phyloP scores from a whole-genome alignment of 2,329 filamentous ascomycete genomes.

The Penicillium digitatum region DNA sequence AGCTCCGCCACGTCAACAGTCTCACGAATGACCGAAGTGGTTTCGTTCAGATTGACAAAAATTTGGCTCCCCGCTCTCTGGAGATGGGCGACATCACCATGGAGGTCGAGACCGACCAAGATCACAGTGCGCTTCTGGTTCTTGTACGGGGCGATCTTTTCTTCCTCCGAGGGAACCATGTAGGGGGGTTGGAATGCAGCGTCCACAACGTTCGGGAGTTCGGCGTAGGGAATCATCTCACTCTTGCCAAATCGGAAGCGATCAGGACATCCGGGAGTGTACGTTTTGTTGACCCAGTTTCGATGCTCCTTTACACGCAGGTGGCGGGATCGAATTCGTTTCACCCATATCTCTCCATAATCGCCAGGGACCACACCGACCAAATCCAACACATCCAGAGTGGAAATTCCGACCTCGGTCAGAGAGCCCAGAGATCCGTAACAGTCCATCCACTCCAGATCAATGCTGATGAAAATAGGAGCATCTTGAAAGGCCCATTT shows the following conservation, averaged over 20 bases:
- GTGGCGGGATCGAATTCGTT: slow-evolving; percentile 65
- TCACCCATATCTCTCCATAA: slow-evolving; percentile 63
- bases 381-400: slow-evolving; percentile 67
- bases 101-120: slow-evolving; percentile 72
- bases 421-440: slow-evolving; percentile 63
- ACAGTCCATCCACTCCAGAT: slow-evolving; percentile 76
- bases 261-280: slow-evolving; percentile 68
- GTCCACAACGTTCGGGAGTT: slow-evolving; percentile 48
- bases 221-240: slow-evolving; percentile 50
- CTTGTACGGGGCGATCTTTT: slow-evolving; percentile 9
- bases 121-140: slow-evolving; percentile 56
- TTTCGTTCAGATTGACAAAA: slow-evolving; percentile 13
- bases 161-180: slow-evolving; percentile 5
- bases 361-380: slow-evolving; percentile 55
- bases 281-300: slow-evolving; percentile 63
- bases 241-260: slow-evolving; percentile 67
- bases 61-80: slow-evolving; percentile 59
- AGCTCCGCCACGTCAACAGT: slow-evolving; percentile 69
- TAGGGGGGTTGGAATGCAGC: slow-evolving; percentile 56
- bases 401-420: slow-evolving; percentile 82
- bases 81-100: slow-evolving; percentile 66
- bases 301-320: slow-evolving; percentile 69
- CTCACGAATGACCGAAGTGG: slow-evolving; percentile 53
- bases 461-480: slow-evolving; percentile 72
- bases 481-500: slow-evolving; percentile 48